Evolutionary conservation across 352 stramenopile genomes (phyloP).

Genomic region (Aphanomyces euteiches): DNA sequence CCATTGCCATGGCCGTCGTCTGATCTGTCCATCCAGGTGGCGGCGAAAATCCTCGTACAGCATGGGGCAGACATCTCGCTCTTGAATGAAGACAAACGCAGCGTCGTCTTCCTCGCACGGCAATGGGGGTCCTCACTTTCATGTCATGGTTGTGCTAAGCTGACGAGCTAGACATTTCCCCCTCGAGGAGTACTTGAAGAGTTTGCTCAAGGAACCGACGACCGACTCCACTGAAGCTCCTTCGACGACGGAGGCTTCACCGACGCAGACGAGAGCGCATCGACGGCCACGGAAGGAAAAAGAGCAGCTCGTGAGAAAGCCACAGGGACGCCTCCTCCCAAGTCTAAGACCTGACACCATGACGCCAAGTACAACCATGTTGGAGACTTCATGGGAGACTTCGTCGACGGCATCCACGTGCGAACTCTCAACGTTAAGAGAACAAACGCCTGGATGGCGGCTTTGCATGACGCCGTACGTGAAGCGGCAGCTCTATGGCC

Average conservation of each 20-base stretch:
- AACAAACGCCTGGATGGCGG: no score
- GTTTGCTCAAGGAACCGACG: constrained; percentile 39
- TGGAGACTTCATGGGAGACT: not conserved
- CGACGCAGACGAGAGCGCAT: no score
- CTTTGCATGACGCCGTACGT: constrained; percentile 27
- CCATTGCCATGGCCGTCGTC: not conserved
- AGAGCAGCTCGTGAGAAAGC: not conserved
- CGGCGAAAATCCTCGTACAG: constrained; percentile 49
- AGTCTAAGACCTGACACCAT: not conserved
- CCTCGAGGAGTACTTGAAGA: constrained; percentile 25
- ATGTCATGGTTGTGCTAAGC: not conserved
- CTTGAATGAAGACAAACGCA: constrained; percentile 75
- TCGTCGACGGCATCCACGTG: no score
- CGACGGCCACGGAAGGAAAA: not conserved
- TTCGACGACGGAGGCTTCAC: no score
- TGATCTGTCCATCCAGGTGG: constrained; percentile 31
- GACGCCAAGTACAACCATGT: no score
- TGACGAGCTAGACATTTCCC: constrained; percentile 18
- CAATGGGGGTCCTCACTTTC: constrained; percentile 46
- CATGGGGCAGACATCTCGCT: constrained; percentile 56
- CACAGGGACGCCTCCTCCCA: not conserved
- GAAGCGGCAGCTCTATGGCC: constrained; percentile 27
- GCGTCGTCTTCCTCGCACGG: constrained; percentile 66
- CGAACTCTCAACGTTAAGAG: no score
- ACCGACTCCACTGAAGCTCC: constrained; percentile 38